phyloP scores from a whole-genome alignment of 495 filamentous ascomycete genomes.

The Penicillium roqueforti region DNA sequence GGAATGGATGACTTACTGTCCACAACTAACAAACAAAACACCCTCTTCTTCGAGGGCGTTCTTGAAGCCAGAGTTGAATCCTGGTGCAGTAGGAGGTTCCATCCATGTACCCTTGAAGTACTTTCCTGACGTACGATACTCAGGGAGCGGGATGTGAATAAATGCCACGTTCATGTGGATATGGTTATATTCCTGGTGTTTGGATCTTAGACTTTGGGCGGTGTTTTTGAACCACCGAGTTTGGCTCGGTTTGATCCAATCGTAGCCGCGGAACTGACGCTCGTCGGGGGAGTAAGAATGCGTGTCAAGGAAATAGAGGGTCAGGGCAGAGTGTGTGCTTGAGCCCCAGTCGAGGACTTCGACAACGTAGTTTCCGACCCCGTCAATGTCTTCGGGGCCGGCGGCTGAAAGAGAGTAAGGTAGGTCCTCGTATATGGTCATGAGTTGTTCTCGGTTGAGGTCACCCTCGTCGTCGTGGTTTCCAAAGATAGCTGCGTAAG shows the following conservation, averaged over 20 bases:
- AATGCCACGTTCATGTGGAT: slow-evolving; percentile 96
- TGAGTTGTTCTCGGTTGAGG: slow-evolving; percentile 67
- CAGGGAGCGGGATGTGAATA: slow-evolving; percentile 93
- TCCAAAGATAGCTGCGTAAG: slow-evolving; percentile 91
- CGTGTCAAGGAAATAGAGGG: slow-evolving; percentile 89
- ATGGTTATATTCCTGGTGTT: slow-evolving; percentile 76
- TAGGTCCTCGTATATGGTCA: slow-evolving; percentile 78
- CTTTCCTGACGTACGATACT: slow-evolving; percentile 59
- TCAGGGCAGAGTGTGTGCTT: slow-evolving; percentile 81
- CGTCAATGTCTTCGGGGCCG: slow-evolving; percentile 78
- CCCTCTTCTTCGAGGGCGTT: slow-evolving; percentile 81
- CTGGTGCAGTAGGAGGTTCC: slow-evolving; percentile 79
- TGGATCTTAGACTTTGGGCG: slow-evolving; percentile 60
- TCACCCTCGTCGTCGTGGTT: slow-evolving; percentile 96
- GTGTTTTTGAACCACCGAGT: slow-evolving; percentile 90
- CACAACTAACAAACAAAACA: slow-evolving; percentile 80
- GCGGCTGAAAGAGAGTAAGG: slow-evolving; percentile 83
- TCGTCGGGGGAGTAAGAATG: slow-evolving; percentile 92
- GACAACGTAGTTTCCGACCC: slow-evolving; percentile 90
- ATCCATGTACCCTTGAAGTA: slow-evolving; percentile 60
- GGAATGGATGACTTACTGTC: slow-evolving; percentile 64
- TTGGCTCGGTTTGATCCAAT: slow-evolving; percentile 92
- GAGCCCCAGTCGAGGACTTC: slow-evolving; percentile 79
- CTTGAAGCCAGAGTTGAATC: slow-evolving; percentile 82
- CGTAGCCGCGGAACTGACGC: slow-evolving; percentile 78